Conservation (phyloP, 2,329 filamentous ascomycete genomes). For the Dothidotthia symphoricarpi region DNA sequence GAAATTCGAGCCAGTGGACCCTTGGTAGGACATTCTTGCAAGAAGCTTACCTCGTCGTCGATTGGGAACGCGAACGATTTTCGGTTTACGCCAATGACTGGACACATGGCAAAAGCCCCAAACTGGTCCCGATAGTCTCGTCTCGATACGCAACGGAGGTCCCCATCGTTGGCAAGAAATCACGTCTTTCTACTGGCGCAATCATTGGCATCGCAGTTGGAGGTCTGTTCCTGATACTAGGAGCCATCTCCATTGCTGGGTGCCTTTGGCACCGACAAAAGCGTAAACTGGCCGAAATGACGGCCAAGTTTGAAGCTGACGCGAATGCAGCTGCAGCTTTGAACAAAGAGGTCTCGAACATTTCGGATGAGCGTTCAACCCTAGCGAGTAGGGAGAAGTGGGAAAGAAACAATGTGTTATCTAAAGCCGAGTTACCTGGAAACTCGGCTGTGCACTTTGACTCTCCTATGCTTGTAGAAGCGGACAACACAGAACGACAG, state of each 20-base stretch:
- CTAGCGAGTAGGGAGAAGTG: constrained; percentile 23
- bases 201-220: constrained; percentile 49
- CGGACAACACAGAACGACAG: constrained; percentile 37
- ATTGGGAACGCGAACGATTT: constrained; percentile 51
- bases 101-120: constrained; percentile 23
- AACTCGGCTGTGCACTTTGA: constrained; percentile 24
- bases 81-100: constrained; percentile 45
- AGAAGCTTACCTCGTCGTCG: constrained; percentile 57
- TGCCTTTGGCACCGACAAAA: constrained; percentile 36
- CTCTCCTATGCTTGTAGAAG: constrained; percentile 26
- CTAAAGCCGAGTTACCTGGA: constrained; percentile 48
- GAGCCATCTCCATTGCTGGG: constrained; percentile 32
- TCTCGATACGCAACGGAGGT: constrained; percentile 21
- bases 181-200: constrained; percentile 31
- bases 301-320: constrained; percentile 26
- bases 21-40: constrained; percentile 69
- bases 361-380: constrained; percentile 23
- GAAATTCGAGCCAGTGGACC: constrained; percentile 57
- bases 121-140: constrained; percentile 37
- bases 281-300: constrained; percentile 19
- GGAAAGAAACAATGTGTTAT: constrained; percentile 38
- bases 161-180: constrained; percentile 1
- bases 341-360: constrained; percentile 18
- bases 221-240: constrained; percentile 33
- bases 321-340: constrained; percentile 16